Conservation (phyloP, 1,139 yeast species). For the Petasospora rhodanensis region DNA sequence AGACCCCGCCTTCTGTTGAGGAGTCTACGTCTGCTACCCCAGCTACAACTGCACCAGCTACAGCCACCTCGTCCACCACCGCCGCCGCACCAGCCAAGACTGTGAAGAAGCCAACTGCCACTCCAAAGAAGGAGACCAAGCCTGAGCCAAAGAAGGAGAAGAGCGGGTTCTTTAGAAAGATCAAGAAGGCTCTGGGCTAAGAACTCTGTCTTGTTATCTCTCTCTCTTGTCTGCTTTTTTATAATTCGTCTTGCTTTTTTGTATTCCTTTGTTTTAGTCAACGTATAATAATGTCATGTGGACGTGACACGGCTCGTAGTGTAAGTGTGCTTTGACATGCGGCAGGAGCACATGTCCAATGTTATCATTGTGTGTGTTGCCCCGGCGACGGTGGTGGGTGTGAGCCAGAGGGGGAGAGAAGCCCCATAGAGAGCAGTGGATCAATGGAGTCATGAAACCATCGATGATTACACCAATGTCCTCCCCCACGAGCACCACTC, state of each 20-base stretch:
- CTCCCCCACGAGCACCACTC: too few species aligned
- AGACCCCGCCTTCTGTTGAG: slow-evolving; percentile 17
- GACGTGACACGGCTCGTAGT: too few species aligned
- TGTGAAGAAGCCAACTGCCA: slow-evolving; percentile 16
- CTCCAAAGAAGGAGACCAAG: slow-evolving; percentile 5
- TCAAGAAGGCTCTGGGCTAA: slow-evolving; percentile 13
- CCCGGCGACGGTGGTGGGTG: too few species aligned
- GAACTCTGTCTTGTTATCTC: neutral
- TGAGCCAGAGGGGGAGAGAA: too few species aligned
- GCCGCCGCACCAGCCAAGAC: slow-evolving; percentile 11
- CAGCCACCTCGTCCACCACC: slow-evolving; percentile 1
- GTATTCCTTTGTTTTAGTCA: too few species aligned
- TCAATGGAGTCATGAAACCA: too few species aligned
- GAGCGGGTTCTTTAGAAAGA: slow-evolving; percentile 20
- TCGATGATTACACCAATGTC: too few species aligned
- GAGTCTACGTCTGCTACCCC: slow-evolving; percentile 4
- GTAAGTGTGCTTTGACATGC: too few species aligned
- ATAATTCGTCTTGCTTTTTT: neutral
- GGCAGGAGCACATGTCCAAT: too few species aligned
- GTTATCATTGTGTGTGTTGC: too few species aligned
- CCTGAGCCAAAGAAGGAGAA: slow-evolving; percentile 22
- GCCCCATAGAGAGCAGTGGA: too few species aligned
- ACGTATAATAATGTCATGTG: too few species aligned
- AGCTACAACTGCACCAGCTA: slow-evolving; percentile 4
- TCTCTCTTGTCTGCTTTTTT: neutral